Evolutionary conservation across 148 eudicot genomes (phyloP).

Genomic region (Spergularia marina): DNA sequence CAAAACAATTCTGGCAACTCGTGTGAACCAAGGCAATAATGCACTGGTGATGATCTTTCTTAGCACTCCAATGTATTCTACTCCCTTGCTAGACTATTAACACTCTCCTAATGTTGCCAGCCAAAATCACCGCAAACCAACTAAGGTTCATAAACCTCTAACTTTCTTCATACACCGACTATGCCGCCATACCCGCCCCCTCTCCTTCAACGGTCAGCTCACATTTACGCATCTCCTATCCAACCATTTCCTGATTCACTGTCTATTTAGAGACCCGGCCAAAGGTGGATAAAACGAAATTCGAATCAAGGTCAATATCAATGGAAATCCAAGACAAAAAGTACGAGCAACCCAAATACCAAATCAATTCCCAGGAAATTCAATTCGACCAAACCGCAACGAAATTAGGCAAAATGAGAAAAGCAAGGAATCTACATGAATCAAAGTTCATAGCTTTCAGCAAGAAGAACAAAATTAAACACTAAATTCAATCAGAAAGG

Average conservation of each 20-base stretch:
- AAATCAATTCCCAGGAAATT: not conserved
- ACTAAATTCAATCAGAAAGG: not conserved
- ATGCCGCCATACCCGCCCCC: not conserved
- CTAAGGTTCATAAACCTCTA: too few relatives aligned
- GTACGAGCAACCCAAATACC: not conserved
- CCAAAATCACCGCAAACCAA: too few relatives aligned
- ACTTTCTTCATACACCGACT: not conserved
- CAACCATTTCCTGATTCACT: not conserved
- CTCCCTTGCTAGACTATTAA: too few relatives aligned
- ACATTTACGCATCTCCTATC: not conserved
- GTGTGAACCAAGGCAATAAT: too few relatives aligned
- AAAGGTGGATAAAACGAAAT: not conserved
- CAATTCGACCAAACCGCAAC: not conserved
- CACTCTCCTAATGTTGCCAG: too few relatives aligned
- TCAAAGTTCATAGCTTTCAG: not conserved
- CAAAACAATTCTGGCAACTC: too few relatives aligned
- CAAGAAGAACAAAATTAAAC: not conserved
- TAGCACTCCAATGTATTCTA: too few relatives aligned
- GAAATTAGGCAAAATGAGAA: not conserved
- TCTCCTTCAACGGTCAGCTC: not conserved
- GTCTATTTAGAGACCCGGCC: not conserved
- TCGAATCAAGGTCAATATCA: not conserved
- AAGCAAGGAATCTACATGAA: not conserved
- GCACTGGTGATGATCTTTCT: too few relatives aligned
- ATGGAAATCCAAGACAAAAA: not conserved